Base-by-base conservation (phyloP, 2,329 filamentous ascomycete species). In the Colletotrichum lini region DNA sequence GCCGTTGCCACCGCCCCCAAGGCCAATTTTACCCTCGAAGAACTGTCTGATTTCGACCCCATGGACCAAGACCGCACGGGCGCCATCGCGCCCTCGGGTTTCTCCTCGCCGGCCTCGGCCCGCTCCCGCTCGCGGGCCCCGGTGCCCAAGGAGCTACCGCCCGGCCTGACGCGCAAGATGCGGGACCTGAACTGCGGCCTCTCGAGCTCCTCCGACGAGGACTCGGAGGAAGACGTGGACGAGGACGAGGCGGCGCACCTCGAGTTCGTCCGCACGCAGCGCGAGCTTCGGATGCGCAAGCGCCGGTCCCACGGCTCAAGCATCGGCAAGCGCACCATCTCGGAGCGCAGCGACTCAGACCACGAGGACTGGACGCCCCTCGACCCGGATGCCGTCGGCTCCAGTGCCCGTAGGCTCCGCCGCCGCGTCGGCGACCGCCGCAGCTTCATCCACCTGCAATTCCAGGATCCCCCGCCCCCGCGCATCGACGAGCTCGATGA, bases 401-500 rank as follows among this genome's bases (percentile, higher is more conserved):
- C 83, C 16, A 86, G 84, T 72, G 85, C 86, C 12, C 82, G 85
- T 23, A 83, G 85, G 38, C 78, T 87, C 70, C 82, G 83, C 64
- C 83, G 87, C 72, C 82, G 84, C 49, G 76, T 86, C 63, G 81
- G 80, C n/a, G 79, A 83, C 57, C 83, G 87, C 45, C 83, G 84
- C 50, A 84, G 85, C 54, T 82, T 82, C 71, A 63, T 71, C 40
- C 56, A 62, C 13, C 74, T 87, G n/a, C 81, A 84, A 35, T 87
- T 88, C 73, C 81, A 84, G 23, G 86, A 88, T 69, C 85, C 86
- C 42, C 84, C 84, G 13, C 82, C 82, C 59, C 84, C 84, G 13
- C 82, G 84, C 47, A 89, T 89, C 68, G 85, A 88, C 47, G 87
- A 89, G 78, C 80, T 87, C 1, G 87, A 88, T 18, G 87, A 88